Evolutionary conservation across 2,329 filamentous ascomycete species (phyloP).

Genomic region (Dactylonectria macrodidyma): DNA sequence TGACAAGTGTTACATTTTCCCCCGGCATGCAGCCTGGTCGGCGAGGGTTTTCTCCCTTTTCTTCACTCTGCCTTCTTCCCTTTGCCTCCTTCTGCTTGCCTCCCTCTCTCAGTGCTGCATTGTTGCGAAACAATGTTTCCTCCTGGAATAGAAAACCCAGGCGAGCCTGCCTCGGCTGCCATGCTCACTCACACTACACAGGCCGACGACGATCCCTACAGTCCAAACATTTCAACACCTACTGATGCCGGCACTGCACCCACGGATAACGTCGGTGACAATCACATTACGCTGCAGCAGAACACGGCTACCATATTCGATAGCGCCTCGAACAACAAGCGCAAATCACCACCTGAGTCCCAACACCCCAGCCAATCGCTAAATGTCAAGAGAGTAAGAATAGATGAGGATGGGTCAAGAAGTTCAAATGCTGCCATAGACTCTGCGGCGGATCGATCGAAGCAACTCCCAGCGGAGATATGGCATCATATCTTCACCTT

Average conservation of each 20-base stretch:
- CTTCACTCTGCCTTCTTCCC: slow-evolving; percentile 3
- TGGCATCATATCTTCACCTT: slow-evolving; percentile 81
- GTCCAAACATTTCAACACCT: slow-evolving; percentile 32
- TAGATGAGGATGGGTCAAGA: slow-evolving; percentile 32
- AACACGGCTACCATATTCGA: slow-evolving; percentile 25
- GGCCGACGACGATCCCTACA: slow-evolving; percentile 22
- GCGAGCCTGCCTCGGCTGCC: slow-evolving; percentile 18
- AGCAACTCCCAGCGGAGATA: slow-evolving; percentile 70
- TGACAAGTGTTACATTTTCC: slow-evolving; percentile 45
- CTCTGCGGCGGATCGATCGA: slow-evolving; percentile 38
- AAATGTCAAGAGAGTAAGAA: slow-evolving; percentile 40
- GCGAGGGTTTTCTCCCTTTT: slow-evolving; percentile 17
- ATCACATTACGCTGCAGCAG: slow-evolving; percentile 29
- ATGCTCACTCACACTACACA: slow-evolving; percentile 32
- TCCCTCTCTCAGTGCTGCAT: slow-evolving; percentile 16
- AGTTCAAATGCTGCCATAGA: slow-evolving; percentile 25
- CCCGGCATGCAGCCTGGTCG: slow-evolving; percentile 33
- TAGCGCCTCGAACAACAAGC: slow-evolving; percentile 38
- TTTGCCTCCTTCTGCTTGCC: neutral
- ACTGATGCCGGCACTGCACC: slow-evolving; percentile 22
- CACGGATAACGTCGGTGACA: slow-evolving; percentile 34
- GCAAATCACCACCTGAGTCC: slow-evolving; percentile 31
- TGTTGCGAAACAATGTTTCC: slow-evolving; percentile 34
- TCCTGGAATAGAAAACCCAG: slow-evolving; percentile 19
- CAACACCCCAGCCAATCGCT: slow-evolving; percentile 27